These are phyloP conservation scores for Rhizopus stolonifer DNA, from an alignment of 371 early-diverging fungal species.

Conservation along the genomic window DNA sequence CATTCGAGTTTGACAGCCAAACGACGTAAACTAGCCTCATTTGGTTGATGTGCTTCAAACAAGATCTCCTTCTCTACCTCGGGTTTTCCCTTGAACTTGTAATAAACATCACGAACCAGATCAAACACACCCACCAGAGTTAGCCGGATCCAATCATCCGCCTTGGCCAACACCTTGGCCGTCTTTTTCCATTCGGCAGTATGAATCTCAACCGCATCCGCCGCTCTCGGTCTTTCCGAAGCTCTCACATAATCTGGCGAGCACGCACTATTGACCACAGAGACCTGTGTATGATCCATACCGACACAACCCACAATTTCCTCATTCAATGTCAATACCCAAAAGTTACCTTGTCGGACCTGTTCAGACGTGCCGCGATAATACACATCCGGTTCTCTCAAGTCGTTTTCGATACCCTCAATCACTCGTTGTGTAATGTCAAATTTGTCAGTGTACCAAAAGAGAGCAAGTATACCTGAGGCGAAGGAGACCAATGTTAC, in stretches of 20 bases:
- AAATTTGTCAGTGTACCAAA: slow-evolving; percentile 42
- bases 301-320: slow-evolving; percentile 47
- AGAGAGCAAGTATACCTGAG: slow-evolving; percentile 24
- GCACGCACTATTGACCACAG: slow-evolving; percentile 16
- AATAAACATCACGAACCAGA: slow-evolving; percentile 13
- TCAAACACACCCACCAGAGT: slow-evolving; percentile 23
- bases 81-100: slow-evolving; percentile 1
- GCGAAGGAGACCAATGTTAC: slow-evolving; percentile 26
- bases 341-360: slow-evolving; percentile 38
- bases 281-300: slow-evolving; percentile 27
- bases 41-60: slow-evolving; percentile 37
- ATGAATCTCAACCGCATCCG: slow-evolving; percentile 25
- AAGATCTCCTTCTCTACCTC: slow-evolving; percentile 9
- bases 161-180: slow-evolving; percentile 26
- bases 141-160: slow-evolving; percentile 38
- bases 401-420: slow-evolving; percentile 41
- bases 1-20: slow-evolving; percentile 44
- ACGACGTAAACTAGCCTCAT: slow-evolving; percentile 48
- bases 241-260: slow-evolving; percentile 9
- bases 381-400: slow-evolving; percentile 35
- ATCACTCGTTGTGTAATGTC: slow-evolving; percentile 31
- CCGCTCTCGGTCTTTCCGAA: slow-evolving; percentile 27
- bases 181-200: slow-evolving; percentile 34
- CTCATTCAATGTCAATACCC: slow-evolving; percentile 49
- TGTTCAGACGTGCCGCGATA: slow-evolving; percentile 33